These are phyloP conservation scores for Cucurbita argyrosperma DNA, from an alignment of 306 rosid genomes.

Conservation along the genomic window DNA sequence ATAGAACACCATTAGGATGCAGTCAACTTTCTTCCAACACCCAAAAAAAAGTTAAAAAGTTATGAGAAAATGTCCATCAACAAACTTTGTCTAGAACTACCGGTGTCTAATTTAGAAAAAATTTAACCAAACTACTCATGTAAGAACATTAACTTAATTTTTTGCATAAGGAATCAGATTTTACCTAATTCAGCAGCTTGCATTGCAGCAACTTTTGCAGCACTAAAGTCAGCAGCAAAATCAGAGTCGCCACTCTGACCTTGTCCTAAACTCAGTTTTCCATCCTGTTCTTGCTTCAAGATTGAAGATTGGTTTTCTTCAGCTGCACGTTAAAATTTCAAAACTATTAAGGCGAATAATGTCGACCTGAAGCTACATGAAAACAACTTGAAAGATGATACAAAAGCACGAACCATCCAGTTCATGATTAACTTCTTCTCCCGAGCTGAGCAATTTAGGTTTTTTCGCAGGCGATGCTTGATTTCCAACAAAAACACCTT, in stretches of 20 bases:
- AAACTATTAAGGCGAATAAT: constrained; percentile 1
- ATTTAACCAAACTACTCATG: neutral
- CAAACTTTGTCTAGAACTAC: neutral
- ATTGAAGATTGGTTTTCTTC: constrained; percentile 17
- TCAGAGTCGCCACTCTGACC: constrained; percentile 32
- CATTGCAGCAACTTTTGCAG: constrained; percentile 88
- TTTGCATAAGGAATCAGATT: neutral
- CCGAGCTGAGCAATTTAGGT: constrained; percentile 27
- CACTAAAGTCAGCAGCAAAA: constrained; percentile 38
- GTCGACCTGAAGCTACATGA: neutral
- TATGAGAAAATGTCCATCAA: neutral
- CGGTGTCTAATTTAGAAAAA: neutral
- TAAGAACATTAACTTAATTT: neutral
- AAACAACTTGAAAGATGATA: neutral
- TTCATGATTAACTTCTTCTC: constrained; percentile 26
- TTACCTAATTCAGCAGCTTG: constrained; percentile 95
- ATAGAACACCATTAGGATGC: neutral
- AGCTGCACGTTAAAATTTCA: constrained; percentile 29
- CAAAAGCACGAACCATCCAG: constrained; percentile 31
- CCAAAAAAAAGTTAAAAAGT: neutral
- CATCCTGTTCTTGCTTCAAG: constrained; percentile 25
- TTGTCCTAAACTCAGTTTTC: constrained; percentile 21
- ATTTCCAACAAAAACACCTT: constrained; percentile 19
- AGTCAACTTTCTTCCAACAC: neutral
- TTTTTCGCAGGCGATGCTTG: constrained; percentile 45